These are phyloP conservation scores for Plasmodium billcollinsi DNA, from an alignment of 169 alveolate genomes.

Conservation along the genomic window DNA sequence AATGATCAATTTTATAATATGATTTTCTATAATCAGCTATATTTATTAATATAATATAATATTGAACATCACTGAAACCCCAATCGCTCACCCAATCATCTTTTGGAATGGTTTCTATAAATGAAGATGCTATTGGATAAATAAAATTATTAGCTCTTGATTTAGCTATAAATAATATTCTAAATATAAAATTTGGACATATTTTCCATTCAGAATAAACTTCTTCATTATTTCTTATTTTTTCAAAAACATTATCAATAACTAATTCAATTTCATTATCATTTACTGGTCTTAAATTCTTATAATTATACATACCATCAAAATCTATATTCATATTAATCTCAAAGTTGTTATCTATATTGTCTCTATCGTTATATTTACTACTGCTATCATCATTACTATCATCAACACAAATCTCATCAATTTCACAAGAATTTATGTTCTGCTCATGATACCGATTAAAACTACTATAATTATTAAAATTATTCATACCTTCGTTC, in stretches of 20 bases:
- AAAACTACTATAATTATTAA: slow-evolving; percentile 42
- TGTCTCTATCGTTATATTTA: slow-evolving; percentile 1
- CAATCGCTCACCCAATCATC: slow-evolving; percentile 91
- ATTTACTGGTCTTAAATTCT: slow-evolving; percentile 59
- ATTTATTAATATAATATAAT: slow-evolving; percentile 86
- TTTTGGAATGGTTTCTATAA: slow-evolving; percentile 85
- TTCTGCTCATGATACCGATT: slow-evolving; percentile 70
- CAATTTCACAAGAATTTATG: slow-evolving; percentile 43
- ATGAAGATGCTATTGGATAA: slow-evolving; percentile 78
- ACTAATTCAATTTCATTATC: slow-evolving; percentile 73
- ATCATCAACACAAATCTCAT: slow-evolving; percentile 74
- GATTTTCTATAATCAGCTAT: slow-evolving; percentile 84
- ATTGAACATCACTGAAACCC: slow-evolving; percentile 88
- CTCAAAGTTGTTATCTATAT: slow-evolving; percentile 20
- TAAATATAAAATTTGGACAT: slow-evolving; percentile 70
- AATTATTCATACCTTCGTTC: slow-evolving; percentile 21
- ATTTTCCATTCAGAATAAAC: slow-evolving; percentile 69
- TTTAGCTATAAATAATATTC: slow-evolving; percentile 64
- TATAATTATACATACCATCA: slow-evolving; percentile 53
- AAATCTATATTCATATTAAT: slow-evolving; percentile 13
- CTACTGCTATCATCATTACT: slow-evolving; percentile 44
- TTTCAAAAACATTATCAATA: slow-evolving; percentile 62
- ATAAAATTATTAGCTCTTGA: slow-evolving; percentile 52
- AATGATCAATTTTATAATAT: slow-evolving; percentile 82
- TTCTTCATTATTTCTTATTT: slow-evolving; percentile 60